Conservation (phyloP, 129 eudicot genomes). For the Ambrosia artemisiifolia region DNA sequence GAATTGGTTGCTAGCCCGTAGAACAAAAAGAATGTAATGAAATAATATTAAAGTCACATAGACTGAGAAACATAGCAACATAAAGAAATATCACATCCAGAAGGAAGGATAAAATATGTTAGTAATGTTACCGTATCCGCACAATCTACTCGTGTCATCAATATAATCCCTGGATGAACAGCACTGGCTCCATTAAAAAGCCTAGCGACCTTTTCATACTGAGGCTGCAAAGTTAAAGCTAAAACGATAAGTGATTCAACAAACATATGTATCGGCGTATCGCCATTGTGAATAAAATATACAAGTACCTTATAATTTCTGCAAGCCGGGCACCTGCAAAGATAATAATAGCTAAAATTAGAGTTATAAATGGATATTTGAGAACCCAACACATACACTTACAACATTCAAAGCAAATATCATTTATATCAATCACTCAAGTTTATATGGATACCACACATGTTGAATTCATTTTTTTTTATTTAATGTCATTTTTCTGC, state of each 20-base stretch:
- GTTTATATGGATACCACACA: background rate
- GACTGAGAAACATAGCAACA: background rate
- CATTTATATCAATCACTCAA: conserved; percentile 2
- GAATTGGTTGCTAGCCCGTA: conserved; percentile 36
- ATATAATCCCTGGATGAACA: conserved; percentile 75
- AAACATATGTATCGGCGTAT: background rate
- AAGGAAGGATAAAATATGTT: background rate
- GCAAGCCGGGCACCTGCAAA: conserved; percentile 98
- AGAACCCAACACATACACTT: background rate
- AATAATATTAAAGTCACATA: background rate
- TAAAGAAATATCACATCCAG: background rate
- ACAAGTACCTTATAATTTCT: conserved; percentile 83
- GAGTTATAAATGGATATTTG: background rate
- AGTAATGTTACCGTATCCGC: conserved; percentile 58
- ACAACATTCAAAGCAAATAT: background rate
- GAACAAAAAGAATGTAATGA: background rate
- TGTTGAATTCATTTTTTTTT: background rate
- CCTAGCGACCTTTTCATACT: conserved; percentile 94
- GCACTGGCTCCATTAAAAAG: conserved; percentile 86
- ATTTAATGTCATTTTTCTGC: background rate
- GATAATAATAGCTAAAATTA: conserved; percentile 17
- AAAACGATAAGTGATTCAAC: conserved; percentile 2
- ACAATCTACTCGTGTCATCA: conserved; percentile 91
- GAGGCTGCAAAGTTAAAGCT: conserved; percentile 56
- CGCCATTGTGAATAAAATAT: conserved; percentile 1